Percentiles rank a stretch among this genome's conserved stretches.
phyloP scores from a whole-genome alignment of 169 alveolate species.

The Eimeria mitis region DNA sequence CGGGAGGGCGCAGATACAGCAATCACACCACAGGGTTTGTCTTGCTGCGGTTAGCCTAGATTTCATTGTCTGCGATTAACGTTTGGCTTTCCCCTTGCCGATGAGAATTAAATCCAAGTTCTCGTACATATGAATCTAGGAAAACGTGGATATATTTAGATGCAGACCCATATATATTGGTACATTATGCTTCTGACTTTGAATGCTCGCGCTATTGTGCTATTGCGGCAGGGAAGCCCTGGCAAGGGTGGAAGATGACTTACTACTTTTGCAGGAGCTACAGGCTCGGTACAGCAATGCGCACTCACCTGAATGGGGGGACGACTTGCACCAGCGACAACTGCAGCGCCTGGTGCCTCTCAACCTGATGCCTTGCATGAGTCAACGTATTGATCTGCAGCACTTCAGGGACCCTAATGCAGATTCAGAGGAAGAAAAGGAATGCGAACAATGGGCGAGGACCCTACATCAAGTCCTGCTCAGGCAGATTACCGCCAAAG shows the following conservation, averaged over 20 bases:
- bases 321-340: slow-evolving; percentile 27
- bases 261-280: slow-evolving; percentile 35
- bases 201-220: not conserved
- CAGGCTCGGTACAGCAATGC: slow-evolving; percentile 58
- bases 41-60: not conserved
- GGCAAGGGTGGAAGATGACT: slow-evolving; percentile 45
- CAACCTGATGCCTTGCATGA: slow-evolving; percentile 53
- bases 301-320: slow-evolving; percentile 37
- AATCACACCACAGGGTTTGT: not conserved
- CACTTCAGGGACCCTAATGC: not conserved
- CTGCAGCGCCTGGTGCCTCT: slow-evolving; percentile 53
- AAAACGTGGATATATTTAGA: not conserved
- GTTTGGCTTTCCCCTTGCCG: not conserved
- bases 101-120: not conserved
- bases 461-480: slow-evolving; percentile 23
- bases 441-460: slow-evolving; percentile 44
- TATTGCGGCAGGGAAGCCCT: slow-evolving; percentile 32
- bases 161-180: not conserved
- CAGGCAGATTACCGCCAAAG: slow-evolving; percentile 38
- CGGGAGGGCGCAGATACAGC: not conserved
- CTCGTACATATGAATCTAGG: not conserved
- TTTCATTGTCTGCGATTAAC: not conserved
- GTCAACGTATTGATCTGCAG: slow-evolving; percentile 17
- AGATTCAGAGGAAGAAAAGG: not conserved
- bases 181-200: not conserved